These are phyloP conservation scores for Abelmoschus esculentus DNA, from an alignment of 345 rosid genomes.

Conservation along the genomic window DNA sequence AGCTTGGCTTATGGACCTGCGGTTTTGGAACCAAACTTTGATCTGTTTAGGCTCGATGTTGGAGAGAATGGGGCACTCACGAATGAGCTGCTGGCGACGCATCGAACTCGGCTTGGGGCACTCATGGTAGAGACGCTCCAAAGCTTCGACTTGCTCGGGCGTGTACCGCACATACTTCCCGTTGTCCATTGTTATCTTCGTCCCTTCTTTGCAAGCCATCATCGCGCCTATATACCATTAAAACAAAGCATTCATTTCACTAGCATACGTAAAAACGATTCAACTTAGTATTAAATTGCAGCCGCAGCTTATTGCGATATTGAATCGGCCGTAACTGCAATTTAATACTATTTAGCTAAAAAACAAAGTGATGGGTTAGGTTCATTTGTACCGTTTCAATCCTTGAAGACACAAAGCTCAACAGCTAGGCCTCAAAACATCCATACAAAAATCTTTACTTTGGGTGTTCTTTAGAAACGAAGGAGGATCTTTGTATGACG, in stretches of 20 bases:
- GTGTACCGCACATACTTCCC: conserved; percentile 76
- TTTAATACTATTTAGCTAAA: background rate
- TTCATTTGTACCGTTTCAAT: background rate
- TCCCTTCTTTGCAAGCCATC: conserved; percentile 55
- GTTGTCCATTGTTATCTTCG: conserved; percentile 46
- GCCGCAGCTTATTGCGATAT: too few relatives aligned
- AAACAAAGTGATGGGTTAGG: background rate
- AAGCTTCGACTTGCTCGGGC: conserved; percentile 76
- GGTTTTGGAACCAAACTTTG: conserved; percentile 84
- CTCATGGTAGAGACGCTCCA: conserved; percentile 60
- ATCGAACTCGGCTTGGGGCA: conserved; percentile 77
- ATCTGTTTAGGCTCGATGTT: conserved; percentile 81
- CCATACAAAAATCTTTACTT: background rate
- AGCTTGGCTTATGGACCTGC: conserved; percentile 31
- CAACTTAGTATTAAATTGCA: too few relatives aligned
- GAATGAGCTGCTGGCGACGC: conserved; percentile 68
- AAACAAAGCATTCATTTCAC: background rate
- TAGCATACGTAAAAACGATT: background rate
- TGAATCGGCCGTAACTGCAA: too few relatives aligned
- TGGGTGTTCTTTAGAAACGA: conserved; percentile 2
- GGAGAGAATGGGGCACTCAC: conserved; percentile 72
- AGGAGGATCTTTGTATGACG: conserved; percentile 2
- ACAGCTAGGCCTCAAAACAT: background rate
- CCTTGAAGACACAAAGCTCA: conserved; percentile 11
- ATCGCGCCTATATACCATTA: conserved; percentile 9